phyloP scores from a whole-genome alignment of 176 grass and related monocot genomes.

The Avena sativa region DNA sequence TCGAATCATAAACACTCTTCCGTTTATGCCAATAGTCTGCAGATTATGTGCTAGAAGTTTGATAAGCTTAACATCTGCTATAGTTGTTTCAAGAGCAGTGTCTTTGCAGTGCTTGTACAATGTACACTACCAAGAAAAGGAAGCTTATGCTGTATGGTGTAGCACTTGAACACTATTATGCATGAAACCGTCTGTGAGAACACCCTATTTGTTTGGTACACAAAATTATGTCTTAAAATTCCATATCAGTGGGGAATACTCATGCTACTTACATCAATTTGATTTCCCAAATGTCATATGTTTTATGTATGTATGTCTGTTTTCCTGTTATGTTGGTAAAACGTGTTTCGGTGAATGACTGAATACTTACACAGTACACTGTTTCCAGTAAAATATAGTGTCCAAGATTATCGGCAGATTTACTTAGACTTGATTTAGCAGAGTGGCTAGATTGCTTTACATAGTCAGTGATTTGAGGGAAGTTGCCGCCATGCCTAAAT shows the following conservation, averaged over 20 bases:
- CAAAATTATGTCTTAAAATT: background rate
- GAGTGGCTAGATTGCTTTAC: background rate
- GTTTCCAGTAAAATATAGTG: background rate
- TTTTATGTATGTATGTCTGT: background rate
- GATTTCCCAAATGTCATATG: background rate
- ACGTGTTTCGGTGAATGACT: background rate
- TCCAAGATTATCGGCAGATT: slow-evolving; percentile 3
- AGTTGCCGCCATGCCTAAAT: background rate
- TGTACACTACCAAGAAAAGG: background rate
- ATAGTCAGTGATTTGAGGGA: background rate
- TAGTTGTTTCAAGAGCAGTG: background rate
- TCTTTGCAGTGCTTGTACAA: background rate
- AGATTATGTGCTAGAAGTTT: slow-evolving; percentile 6
- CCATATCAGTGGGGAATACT: slow-evolving; percentile 1
- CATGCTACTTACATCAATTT: background rate
- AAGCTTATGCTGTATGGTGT: background rate
- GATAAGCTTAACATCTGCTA: background rate
- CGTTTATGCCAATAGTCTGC: background rate
- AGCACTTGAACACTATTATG: slow-evolving; percentile 13
- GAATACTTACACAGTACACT: background rate
- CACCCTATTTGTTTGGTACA: slow-evolving; percentile 15
- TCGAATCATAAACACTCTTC: background rate
- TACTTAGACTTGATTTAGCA: background rate
- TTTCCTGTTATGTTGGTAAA: slow-evolving; percentile 25
- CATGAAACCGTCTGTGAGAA: background rate